Conservation (phyloP, 257 asterid genomes). For the Solanum sparsipilum region DNA sequence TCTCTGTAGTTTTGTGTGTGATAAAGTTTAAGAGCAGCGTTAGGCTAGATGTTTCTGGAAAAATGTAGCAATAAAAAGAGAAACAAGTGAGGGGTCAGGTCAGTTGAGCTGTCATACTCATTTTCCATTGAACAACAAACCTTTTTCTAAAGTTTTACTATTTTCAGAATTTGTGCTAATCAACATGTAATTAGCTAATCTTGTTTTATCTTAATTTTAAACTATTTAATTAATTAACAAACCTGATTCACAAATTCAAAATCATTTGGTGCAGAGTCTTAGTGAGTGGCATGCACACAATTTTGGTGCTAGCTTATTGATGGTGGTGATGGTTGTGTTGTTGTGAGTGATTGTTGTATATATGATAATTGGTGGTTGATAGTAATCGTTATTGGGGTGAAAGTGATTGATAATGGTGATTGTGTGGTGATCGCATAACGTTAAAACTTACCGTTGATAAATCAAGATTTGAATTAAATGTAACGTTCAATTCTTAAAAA, state of each 20-base stretch:
- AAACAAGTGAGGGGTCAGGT: constrained; percentile 8
- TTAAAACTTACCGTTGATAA: too few species aligned
- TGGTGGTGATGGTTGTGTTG: neutral
- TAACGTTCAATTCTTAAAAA: neutral
- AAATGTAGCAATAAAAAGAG: neutral
- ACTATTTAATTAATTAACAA: neutral
- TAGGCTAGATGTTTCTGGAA: constrained; percentile 21
- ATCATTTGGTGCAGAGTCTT: neutral
- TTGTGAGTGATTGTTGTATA: neutral
- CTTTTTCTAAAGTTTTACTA: neutral
- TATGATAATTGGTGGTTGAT: rapidly evolving
- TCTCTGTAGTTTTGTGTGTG: neutral
- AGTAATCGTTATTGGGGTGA: neutral
- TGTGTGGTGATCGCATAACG: rapidly evolving
- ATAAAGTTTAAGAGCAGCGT: neutral
- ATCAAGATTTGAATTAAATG: neutral
- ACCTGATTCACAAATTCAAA: neutral
- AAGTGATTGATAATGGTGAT: rapidly evolving
- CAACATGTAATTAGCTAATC: neutral
- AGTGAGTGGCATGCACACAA: neutral
- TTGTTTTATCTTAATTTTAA: neutral
- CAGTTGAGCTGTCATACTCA: constrained; percentile 12
- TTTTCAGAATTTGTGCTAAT: neutral
- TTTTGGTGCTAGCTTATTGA: neutral
- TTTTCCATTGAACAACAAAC: neutral